Evolutionary conservation across 108 stramenopile genomes (phyloP), one percentile per base, ranked within the genome.

Genomic region (Discostella stelligeroides): DNA sequence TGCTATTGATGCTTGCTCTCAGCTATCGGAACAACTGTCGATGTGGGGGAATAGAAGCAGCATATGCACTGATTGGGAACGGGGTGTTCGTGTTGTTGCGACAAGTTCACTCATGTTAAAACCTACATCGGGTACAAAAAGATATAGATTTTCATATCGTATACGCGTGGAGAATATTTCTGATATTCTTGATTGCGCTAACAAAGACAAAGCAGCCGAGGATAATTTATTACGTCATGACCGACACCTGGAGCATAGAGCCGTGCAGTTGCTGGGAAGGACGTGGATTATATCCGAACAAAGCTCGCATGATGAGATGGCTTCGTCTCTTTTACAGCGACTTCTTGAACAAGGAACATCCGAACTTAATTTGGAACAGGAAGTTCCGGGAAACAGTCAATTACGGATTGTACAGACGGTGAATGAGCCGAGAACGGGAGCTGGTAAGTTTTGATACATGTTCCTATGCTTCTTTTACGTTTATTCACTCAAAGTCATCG

Each of bases 161-260:
- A 76, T 81, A 65, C 74, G 80, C 10, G 80, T 81, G 18, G 80
- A 81, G 68, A 81, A 81, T 30, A 46, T 81, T 30, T 21, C 15
- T 30, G 76, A 78, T 40, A 42, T 60, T 12, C 9, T 68, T 0
- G 68, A 57, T 57, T 0, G 12, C 3, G 57, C 34, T 38, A 13
- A 18, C 37, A 13, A 8, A 10, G 37, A 38, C 27, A 57, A 38
- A 14, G 13, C 34, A 13, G 1, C 27, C n/a, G 41, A 55, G 29
- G 61, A 43, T 1, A 51, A 43, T 39, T 46, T 49, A 27, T 9
- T n/a, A n/a, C n/a, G 12, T n/a, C 1, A 20, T 15, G 13, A 2
- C 27, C 41, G 18, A 29, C 27, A 20, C 17, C 27, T 34, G 39
- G 42, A 46, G 20, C 62, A 62, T 21, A 56, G 54, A 56, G 64